phyloP scores from a whole-genome alignment of 2,329 filamentous ascomycete genomes.

The Fusarium poae region DNA sequence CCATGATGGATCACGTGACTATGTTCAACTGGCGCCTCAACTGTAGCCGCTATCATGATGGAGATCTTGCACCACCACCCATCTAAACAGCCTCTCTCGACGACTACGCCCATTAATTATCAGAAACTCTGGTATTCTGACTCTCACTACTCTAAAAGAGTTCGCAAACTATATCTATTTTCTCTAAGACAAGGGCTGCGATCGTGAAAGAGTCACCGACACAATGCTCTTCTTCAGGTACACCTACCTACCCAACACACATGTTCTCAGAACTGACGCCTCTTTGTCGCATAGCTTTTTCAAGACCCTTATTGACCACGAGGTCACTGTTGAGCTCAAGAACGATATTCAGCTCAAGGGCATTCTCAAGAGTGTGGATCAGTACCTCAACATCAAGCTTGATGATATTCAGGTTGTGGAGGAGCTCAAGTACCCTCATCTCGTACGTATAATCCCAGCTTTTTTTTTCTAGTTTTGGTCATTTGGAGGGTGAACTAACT shows the following conservation, averaged over 20 bases:
- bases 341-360: constrained; percentile 98
- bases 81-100: constrained; percentile 28
- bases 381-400: constrained; percentile 99
- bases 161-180: background rate
- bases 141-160: rapidly evolving
- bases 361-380: constrained; percentile 95
- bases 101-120: constrained; percentile 9
- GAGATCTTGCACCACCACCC: constrained; percentile 37
- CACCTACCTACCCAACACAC: constrained; percentile 12
- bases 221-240: constrained; percentile 64
- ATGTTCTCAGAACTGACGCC: constrained; percentile 13
- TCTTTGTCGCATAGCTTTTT: constrained; percentile 77
- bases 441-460: constrained; percentile 67
- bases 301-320: constrained; percentile 97
- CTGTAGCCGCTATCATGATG: constrained; percentile 39
- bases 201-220: constrained; percentile 23
- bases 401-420: constrained; percentile 95
- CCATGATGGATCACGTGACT: constrained; percentile 34
- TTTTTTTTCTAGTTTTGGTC: no score
- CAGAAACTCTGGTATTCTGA: background rate
- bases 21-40: background rate
- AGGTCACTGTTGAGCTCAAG: constrained; percentile 98
- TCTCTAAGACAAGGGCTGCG: background rate
- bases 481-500: constrained; percentile 1
- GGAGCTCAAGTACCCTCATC: constrained; percentile 92